Percentiles rank a stretch among this genome's conserved stretches.
phyloP scores from a whole-genome alignment of 2,329 filamentous ascomycete species.

The Xylariales sp. region DNA sequence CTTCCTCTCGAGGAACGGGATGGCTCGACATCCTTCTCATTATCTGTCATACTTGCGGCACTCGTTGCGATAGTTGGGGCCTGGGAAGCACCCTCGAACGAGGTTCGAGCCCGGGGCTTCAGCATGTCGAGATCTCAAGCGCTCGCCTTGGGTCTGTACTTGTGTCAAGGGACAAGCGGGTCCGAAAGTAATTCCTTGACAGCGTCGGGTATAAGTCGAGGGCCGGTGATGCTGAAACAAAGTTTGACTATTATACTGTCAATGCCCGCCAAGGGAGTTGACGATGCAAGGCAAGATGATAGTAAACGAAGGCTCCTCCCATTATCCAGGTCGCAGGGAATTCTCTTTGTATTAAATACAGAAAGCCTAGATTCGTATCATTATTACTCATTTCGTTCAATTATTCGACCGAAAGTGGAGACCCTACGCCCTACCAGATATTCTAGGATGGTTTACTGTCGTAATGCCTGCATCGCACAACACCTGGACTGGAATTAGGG shows the following conservation, averaged over 20 bases:
- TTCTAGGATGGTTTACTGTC: background rate
- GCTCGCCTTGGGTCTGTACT: too few relatives aligned
- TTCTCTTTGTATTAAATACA: too few relatives aligned
- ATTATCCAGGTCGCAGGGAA: too few relatives aligned
- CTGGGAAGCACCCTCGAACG: conserved; percentile 8
- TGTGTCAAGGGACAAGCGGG: too few relatives aligned
- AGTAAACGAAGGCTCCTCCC: too few relatives aligned
- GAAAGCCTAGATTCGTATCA: too few relatives aligned
- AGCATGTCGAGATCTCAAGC: conserved; percentile 2
- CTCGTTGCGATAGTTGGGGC: conserved; percentile 21
- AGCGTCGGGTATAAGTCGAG: too few relatives aligned
- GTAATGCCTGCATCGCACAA: conserved; percentile 5
- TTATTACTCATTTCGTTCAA: background rate
- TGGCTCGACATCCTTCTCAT: conserved; percentile 17
- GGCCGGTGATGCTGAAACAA: too few relatives aligned
- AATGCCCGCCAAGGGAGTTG: too few relatives aligned
- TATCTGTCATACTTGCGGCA: conserved; percentile 17
- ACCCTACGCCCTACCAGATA: background rate
- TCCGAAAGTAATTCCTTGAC: too few relatives aligned
- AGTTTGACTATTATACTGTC: too few relatives aligned
- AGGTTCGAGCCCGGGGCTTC: conserved; percentile 1
- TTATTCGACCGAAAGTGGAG: background rate
- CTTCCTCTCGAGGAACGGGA: conserved; percentile 11
- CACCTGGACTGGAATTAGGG: conserved; percentile 1
- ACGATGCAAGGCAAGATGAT: too few relatives aligned